These are phyloP conservation scores for Colletotrichum tofieldiae DNA, from an alignment of 2,329 filamentous ascomycete species.

Conservation along the genomic window DNA sequence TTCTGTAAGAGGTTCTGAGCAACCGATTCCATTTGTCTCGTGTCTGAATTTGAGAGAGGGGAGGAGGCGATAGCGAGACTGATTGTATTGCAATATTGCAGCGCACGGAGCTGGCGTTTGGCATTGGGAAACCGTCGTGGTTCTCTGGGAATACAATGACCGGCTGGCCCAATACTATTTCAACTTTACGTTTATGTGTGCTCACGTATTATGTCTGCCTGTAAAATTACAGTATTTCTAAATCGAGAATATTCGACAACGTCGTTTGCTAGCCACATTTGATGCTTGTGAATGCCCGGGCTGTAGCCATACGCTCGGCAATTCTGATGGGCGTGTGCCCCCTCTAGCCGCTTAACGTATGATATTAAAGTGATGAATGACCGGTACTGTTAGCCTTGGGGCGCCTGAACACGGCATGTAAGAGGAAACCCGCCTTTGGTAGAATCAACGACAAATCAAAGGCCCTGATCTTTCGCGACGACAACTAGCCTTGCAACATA, in stretches of 20 bases:
- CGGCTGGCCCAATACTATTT: constrained; percentile 36
- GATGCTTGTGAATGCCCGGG: background rate
- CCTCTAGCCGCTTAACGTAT: too few relatives aligned
- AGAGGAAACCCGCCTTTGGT: too few relatives aligned
- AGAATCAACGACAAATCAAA: too few relatives aligned
- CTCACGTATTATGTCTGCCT: constrained; percentile 33
- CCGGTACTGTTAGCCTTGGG: too few relatives aligned
- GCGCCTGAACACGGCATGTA: too few relatives aligned
- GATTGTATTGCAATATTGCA: constrained; percentile 7
- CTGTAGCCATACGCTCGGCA: background rate
- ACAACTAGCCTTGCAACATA: too few relatives aligned
- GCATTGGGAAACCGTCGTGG: constrained; percentile 27
- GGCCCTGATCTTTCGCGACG: too few relatives aligned
- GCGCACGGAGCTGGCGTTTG: constrained; percentile 38
- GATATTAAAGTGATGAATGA: too few relatives aligned
- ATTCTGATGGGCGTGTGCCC: too few relatives aligned
- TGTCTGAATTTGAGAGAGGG: background rate
- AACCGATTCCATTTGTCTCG: constrained; percentile 7
- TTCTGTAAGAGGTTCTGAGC: background rate
- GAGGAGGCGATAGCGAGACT: background rate
- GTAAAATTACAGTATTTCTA: constrained; percentile 24
- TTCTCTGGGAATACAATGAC: constrained; percentile 23
- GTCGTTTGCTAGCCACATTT: background rate
- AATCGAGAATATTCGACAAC: background rate
- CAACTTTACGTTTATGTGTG: constrained; percentile 23